Evolutionary conservation across 2,329 filamentous ascomycete species (phyloP), one percentile per base, ranked within the genome.

Genomic region (Bipolaris victoriae): DNA sequence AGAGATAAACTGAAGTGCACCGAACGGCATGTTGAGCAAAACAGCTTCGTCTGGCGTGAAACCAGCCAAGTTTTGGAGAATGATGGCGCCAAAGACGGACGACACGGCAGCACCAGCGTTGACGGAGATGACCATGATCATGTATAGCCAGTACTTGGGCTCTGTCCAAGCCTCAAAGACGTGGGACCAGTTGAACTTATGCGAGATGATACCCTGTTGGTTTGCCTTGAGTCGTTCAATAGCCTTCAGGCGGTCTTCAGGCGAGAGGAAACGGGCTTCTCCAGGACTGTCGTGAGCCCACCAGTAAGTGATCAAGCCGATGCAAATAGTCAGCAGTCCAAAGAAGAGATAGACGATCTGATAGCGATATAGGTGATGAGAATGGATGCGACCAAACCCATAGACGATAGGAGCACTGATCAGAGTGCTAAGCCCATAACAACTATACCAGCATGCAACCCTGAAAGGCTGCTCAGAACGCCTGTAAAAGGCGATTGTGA

Each of bases 191-290:
- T 88, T 88, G 74, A 88, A 89, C 58, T 88, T 81, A 60, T 86
- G 85, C 58, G 85, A 88, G 2, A 87, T 88, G 10, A 89, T 87
- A 2, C 90, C 90, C 58, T 90, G 90, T 73, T 92, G 87, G 64
- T 93, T 93, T 39, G 85, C 82, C 0, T 89, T 83, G 3, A 93
- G 83, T 0, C 90, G 82, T 60, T 91, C 89, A 18, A 91, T 78
- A 0, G 88, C 88, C 50, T 90, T 82, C 0, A 86, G 69, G n/a
- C 86, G 85, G 64, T 93, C 90, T 41, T 85, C 80, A 47, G 87
- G 82, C 3, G 79, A 86, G 20, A 93, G 65, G 79, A 81, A 87
- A 1, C 82, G 79, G 9, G 83, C 83, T 55, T 86, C 86, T 48
- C 86, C 73, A 58, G 86, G 84, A 60, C 79, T 86, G 65, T 87